Evolutionary conservation across 768 basidiomycete species (phyloP), one percentile per base, ranked within the genome.

Genomic region (Boletus fagicola): DNA sequence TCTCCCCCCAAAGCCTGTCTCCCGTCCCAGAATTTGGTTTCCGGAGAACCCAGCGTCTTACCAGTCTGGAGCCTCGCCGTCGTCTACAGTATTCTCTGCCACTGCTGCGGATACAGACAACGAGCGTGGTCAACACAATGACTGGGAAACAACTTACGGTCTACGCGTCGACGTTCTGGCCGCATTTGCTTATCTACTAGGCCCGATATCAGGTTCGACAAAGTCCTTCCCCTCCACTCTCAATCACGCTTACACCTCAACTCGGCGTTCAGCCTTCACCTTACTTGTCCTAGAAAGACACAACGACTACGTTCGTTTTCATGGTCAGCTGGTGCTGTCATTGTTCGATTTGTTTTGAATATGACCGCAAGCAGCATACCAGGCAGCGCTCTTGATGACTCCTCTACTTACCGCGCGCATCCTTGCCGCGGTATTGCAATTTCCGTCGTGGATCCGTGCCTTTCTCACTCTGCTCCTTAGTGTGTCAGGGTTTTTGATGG

Each of bases 291-390:
- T 85, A n/a, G 89, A 92, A 72, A 92, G 85, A 11, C 80, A 82
- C 58, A 88, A 87, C 63, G 86, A 90, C 70, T 87, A 83, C 60
- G 83, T 90, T 56, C 83, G 90, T 52, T 91, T 90, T 68, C 88
- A 90, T 67, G 86, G 88, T 88, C 51, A 65, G 81, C 66, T 16
- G 36, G 52, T 38, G 8, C n/a, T 28, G 43, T 51, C 45, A 31
- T 45, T 53, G 33, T 38, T 53, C 49, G 52, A 49, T 62, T 48
- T 51, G 4, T 31, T 40, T 52, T 53, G 51, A 46, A 53, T 48
- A n/a, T 59, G 49, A 52, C 53, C 38, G 20, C 47, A 33, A 58
- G 22, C 66, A 92, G 90, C 87, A 31, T 91, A 91, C 66, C 90
- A 91, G 72, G 88, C 88, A 12, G 88, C 87, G 5, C 76, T 92